Base-by-base conservation (phyloP, 75 land plant genomes). In the Pinus taeda region DNA sequence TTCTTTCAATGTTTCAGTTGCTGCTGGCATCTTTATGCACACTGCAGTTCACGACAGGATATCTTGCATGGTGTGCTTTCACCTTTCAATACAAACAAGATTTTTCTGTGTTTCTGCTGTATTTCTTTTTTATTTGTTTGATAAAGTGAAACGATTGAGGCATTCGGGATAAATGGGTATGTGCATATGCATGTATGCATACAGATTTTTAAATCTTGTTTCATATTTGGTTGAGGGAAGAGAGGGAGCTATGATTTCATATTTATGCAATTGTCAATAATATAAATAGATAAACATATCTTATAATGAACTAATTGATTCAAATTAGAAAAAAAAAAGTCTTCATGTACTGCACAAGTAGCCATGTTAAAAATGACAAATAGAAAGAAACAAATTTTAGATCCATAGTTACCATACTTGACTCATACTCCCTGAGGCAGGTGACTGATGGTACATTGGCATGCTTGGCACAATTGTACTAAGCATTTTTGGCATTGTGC, bases 1-100 rank as follows among this genome's bases (percentile, higher is more conserved):
- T 66, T 96, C 99, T 9, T 92, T 96, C 57, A 96, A 96, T 86
- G 99, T 96, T 63, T 96, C 99, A 21, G 99, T 96, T 86, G 99
- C 99, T 75, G 98, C 99, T 21, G 99, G 95, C 73, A 89, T 96
- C 30, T 81, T 95, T 59, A 90, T 96, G 99, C 95, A 96, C 60
- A 86, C 91, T 84, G 95, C 98, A 74, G 92, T 89, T 55, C 77
- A 81, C 81, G 95, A 95, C 78, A 84, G 99, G 81, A 80, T 81
- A 56, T 74, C 91, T 42, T 88, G 90, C 17, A 64, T 85, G 89
- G 98, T 96, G 82, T 75, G 88, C 36, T 42, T 42, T 39, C 45
- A 20, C 39, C 71, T 21, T 69, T 69, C n/a, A 69, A 8, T 39
- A 36, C 55, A 49, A 49, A 11, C 1, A 49, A 49, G 1, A 49